A percentile compares a stretch with the other conserved stretches of the same genome.
These are phyloP conservation scores for Melocanna baccifera DNA, from an alignment of 176 grass and related monocot species.

Conservation along the genomic window DNA sequence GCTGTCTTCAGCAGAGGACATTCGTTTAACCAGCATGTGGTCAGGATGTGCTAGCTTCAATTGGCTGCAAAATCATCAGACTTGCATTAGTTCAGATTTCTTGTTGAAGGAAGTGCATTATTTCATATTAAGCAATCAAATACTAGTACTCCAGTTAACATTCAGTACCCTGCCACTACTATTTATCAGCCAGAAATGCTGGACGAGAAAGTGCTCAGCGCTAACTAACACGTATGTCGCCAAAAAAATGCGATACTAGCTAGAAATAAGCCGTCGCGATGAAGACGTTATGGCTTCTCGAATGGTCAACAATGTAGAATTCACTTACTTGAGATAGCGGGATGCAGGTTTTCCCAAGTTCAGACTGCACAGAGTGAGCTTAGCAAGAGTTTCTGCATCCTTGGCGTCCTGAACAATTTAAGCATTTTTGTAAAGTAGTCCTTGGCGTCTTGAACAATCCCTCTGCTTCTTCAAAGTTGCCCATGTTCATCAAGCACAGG, in stretches of 20 bases:
- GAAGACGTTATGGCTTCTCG: neutral
- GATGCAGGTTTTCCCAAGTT: conserved; percentile 71
- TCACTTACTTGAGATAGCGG: conserved; percentile 63
- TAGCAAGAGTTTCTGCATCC: conserved; percentile 73
- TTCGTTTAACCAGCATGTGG: conserved; percentile 56
- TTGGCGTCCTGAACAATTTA: conserved; percentile 58
- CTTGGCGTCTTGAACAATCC: too few relatives aligned
- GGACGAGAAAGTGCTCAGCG: neutral
- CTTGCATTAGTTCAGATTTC: too few relatives aligned
- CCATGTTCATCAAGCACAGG: conserved; percentile 75
- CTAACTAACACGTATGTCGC: neutral
- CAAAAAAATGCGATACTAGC: too few relatives aligned
- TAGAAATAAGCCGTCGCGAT: too few relatives aligned
- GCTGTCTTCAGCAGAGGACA: conserved; percentile 59
- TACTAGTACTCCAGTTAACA: too few relatives aligned
- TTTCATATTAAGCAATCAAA: too few relatives aligned
- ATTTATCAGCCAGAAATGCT: neutral
- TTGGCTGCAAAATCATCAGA: conserved; percentile 46
- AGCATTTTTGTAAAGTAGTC: neutral
- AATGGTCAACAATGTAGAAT: neutral
- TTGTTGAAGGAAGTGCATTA: too few relatives aligned
- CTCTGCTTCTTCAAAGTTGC: conserved; percentile 69
- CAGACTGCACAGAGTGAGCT: conserved; percentile 69
- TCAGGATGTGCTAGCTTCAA: conserved; percentile 68
- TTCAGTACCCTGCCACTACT: neutral